Conservation (phyloP, 192 early-diverging fungal species). For the Dissophora globulifera region DNA sequence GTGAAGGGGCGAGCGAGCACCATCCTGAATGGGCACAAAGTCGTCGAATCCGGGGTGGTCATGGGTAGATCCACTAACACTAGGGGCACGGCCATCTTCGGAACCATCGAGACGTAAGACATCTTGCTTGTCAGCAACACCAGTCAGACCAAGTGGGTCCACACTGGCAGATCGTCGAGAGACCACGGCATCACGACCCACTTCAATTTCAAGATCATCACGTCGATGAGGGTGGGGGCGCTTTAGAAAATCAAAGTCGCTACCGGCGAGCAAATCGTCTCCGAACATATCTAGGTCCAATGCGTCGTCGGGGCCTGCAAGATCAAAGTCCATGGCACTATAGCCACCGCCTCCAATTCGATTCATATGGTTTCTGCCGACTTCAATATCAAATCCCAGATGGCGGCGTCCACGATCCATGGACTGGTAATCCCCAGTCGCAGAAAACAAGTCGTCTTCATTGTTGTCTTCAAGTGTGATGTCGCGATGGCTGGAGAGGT, state of each 20-base stretch:
- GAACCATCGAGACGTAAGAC: constrained; percentile 21
- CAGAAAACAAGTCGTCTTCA: constrained; percentile 16
- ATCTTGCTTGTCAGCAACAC: constrained; percentile 14
- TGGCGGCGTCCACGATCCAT: constrained; percentile 37
- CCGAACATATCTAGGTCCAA: constrained; percentile 43
- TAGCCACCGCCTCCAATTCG: constrained; percentile 56
- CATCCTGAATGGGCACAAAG: constrained; percentile 52
- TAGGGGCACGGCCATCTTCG: constrained; percentile 34
- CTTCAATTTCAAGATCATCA: constrained; percentile 65
- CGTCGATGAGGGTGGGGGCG: constrained; percentile 24
- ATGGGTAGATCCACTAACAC: constrained; percentile 35
- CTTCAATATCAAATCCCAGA: constrained; percentile 51
- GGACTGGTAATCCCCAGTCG: constrained; percentile 9
- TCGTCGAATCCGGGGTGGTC: constrained; percentile 61
- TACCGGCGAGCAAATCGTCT: constrained; percentile 16
- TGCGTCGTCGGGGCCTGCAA: constrained; percentile 38
- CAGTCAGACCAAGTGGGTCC: constrained; percentile 49
- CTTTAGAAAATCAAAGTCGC: constrained; percentile 54
- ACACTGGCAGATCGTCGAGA: constrained; percentile 44
- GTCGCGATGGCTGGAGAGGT: constrained; percentile 74
- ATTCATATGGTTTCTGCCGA: constrained; percentile 42
- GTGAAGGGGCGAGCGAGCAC: constrained; percentile 61
- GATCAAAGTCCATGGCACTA: constrained; percentile 45
- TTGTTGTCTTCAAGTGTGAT: constrained; percentile 62
- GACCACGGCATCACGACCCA: constrained; percentile 59